phyloP scores from a whole-genome alignment of 139 green algal species.

The Closterium sp. region DNA sequence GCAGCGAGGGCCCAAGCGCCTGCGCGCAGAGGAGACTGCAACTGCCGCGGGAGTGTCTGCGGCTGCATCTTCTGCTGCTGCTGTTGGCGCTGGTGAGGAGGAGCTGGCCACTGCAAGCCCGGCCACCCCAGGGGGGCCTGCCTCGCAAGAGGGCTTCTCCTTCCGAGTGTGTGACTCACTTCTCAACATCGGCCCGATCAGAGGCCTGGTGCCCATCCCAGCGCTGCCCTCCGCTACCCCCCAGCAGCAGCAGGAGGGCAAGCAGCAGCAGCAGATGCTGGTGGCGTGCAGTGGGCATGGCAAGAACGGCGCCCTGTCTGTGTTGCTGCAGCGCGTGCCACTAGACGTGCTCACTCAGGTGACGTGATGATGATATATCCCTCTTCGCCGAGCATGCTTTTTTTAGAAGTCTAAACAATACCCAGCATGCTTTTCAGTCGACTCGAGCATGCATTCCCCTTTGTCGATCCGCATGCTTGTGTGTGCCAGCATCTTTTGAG shows the following conservation, averaged over 20 bases:
- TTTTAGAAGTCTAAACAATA: too few species aligned
- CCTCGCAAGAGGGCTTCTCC: slow-evolving; percentile 35
- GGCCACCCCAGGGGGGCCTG: too few species aligned
- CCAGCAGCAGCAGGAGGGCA: slow-evolving; percentile 15
- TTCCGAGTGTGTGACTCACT: slow-evolving; percentile 67
- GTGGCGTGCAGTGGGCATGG: slow-evolving; percentile 64
- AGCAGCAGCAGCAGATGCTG: slow-evolving; percentile 19
- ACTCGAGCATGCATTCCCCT: neutral
- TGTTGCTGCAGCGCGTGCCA: slow-evolving; percentile 69
- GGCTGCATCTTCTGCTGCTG: neutral
- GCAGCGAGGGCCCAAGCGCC: neutral
- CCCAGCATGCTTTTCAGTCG: too few species aligned
- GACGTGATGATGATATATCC: neutral
- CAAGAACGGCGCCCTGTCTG: slow-evolving; percentile 69
- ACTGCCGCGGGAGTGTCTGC: neutral
- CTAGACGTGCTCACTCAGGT: slow-evolving; percentile 78
- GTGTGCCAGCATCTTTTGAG: neutral
- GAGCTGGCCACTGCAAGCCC: too few species aligned
- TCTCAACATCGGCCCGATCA: slow-evolving; percentile 66
- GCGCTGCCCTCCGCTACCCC: neutral
- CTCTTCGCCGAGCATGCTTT: too few species aligned
- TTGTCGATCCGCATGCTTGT: neutral
- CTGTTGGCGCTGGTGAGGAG: neutral
- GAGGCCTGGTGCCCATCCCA: slow-evolving; percentile 41
- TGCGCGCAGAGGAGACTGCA: neutral